Base-by-base conservation (phyloP, 1,284 basidiomycete species). In the Kalmanozyma brasiliensis region DNA sequence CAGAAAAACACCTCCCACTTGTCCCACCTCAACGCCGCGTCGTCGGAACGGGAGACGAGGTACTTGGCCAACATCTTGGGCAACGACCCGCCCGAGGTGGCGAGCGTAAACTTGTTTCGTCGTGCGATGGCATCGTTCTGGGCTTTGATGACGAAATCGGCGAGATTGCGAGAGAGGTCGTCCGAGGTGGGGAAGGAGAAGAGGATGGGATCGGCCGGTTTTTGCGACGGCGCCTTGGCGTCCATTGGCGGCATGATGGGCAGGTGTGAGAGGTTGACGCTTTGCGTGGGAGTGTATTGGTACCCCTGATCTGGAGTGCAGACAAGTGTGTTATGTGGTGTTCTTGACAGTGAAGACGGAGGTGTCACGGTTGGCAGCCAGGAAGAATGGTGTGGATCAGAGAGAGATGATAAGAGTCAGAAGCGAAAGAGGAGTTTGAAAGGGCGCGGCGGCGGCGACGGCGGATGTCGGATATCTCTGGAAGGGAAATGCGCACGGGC, bases 1-100 rank as follows among this genome's bases (percentile, higher is more conserved):
- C 90, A 93, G 83, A 98, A 98, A 85, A 91, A 99, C 77, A 98
- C 89, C 77, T 98, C 93, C 94, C 94, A 98, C 83, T 93, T 92
- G 82, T 94, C 90, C 94, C 96, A 99, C 82, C 91, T 91, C 14
- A 94, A 87, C 41, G 76, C 79, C 46, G 87, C 87, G 37, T 89
- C 85, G 19, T 56, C 58, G 72, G n/a, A n/a, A n/a, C 91, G 86
- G 53, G 84, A 86, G 63, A 94, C 87, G 70, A 98, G 73, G 88
- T 46, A 87, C 88, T 69, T 84, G 84, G 82, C 83, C 67, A 98
- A 88, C 83, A 91, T 89, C 81, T 90, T 90, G 44, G 95, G 93
- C 34, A 98, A 87, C 0, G 91, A 93, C 2, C 95, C 95, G 20
- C 95, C 95, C 1, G 93, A 96, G 74, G 97, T 85, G 58, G 96